Base-by-base conservation (phyloP, 1,284 basidiomycete genomes). In the Heterobasidion annosum region DNA sequence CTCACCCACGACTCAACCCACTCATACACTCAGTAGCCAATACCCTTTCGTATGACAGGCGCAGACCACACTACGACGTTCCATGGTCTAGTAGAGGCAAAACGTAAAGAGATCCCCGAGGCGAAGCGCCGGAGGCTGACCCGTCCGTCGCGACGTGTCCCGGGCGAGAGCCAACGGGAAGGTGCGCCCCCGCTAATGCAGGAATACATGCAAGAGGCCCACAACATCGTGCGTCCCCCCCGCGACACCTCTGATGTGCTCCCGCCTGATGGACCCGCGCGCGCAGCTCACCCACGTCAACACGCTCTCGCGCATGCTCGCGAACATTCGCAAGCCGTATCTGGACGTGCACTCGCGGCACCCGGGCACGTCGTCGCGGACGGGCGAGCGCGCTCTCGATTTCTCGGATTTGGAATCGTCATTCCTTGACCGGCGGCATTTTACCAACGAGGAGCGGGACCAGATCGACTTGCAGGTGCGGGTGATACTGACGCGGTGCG, bases 391-490 rank as follows among this genome's bases (percentile, higher is more conserved):
- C 43, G 76, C 66, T 43, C 69, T 88, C 53, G 83, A 90, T 68
- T 63, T 87, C 10, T 72, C 68, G 49, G 73, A 72, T 50, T 64
- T 72, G 18, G 75, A 79, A 53, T 73, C 77, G 54, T 72, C 76
- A 33, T 91, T 86, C 85, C 69, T 79, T 12, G 80, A 81, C 54
- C 75, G 92, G 48, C 82, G 81, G 56, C 75, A 85, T 64, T 76
- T 96, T 13, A 83, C 81, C 25, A 92, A 95, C 62, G 82, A 88
- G 58, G 91, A 96, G 67, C 75, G 93, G 52, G 92, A 95, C 70
- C 89, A 94, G 68, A 88, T 96, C 57, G 93, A 96, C 73, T 73
- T 93, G 59, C 91, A 94, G 66, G 86, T 91, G 33, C 84, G 88
- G 58, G 77, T 91, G 56, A 85, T 93, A 52, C 74, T 96, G 55